phyloP scores from a whole-genome alignment of 495 filamentous ascomycete genomes.

The Aspergillus nanangensis region DNA sequence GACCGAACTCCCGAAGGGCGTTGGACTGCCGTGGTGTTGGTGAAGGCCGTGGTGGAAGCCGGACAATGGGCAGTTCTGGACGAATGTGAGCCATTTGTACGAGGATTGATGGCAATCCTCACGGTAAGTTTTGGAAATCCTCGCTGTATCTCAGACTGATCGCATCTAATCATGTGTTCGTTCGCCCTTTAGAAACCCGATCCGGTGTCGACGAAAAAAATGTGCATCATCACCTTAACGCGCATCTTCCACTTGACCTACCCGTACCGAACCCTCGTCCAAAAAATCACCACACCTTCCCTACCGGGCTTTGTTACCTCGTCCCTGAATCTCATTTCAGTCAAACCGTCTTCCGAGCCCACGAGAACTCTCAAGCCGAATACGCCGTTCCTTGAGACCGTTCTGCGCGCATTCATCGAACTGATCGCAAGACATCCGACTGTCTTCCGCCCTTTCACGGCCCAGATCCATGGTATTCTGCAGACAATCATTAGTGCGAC shows the following conservation, averaged over 20 bases:
- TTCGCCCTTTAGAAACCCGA: slow-evolving; percentile 58
- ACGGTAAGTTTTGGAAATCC: slow-evolving; percentile 44
- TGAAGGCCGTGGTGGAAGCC: slow-evolving; percentile 75
- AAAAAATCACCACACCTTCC: slow-evolving; percentile 82
- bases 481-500: slow-evolving; percentile 38
- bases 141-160: slow-evolving; percentile 1
- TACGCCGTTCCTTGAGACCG: slow-evolving; percentile 51
- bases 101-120: slow-evolving; percentile 64
- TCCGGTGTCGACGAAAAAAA: slow-evolving; percentile 63
- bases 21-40: slow-evolving; percentile 69
- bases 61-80: slow-evolving; percentile 77
- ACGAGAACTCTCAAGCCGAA: slow-evolving; percentile 38
- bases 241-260: slow-evolving; percentile 79
- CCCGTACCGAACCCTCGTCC: slow-evolving; percentile 72
- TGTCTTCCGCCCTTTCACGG: slow-evolving; percentile 67
- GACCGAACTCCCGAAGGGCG: slow-evolving; percentile 67
- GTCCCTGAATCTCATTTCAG: slow-evolving; percentile 63
- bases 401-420: slow-evolving; percentile 59
- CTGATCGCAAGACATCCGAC: slow-evolving; percentile 75
- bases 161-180: no score
- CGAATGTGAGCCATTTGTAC: slow-evolving; percentile 65
- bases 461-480: slow-evolving; percentile 60
- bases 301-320: slow-evolving; percentile 68
- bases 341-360: slow-evolving; percentile 33
- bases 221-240: slow-evolving; percentile 69